Evolutionary conservation across 176 grass and related monocot genomes (phyloP).

Genomic region (Dactylis glomerata): DNA sequence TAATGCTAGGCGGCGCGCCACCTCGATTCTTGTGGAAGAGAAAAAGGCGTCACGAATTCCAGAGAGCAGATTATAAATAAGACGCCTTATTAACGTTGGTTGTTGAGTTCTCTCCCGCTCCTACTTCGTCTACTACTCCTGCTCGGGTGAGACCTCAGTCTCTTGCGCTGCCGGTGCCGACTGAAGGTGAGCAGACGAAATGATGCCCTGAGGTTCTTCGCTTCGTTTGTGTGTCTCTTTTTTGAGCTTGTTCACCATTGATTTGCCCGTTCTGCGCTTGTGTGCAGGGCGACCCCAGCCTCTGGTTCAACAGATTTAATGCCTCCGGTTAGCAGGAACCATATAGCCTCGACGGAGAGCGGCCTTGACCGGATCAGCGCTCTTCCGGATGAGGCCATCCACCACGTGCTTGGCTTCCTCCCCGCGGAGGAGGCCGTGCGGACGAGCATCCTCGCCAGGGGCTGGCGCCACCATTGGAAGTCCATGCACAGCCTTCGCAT

Average conservation of each 20-base stretch:
- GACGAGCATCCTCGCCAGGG: neutral
- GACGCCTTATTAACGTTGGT: neutral
- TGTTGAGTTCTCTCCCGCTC: neutral
- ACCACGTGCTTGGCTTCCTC: neutral
- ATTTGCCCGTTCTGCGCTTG: neutral
- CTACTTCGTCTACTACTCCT: too few species aligned
- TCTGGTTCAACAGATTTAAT: neutral
- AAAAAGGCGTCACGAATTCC: neutral
- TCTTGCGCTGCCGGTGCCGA: neutral
- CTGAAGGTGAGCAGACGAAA: neutral
- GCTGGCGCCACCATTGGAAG: neutral
- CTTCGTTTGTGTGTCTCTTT: too few species aligned
- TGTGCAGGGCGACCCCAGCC: neutral
- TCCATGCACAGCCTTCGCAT: neutral
- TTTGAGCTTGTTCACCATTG: neutral
- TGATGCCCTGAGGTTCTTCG: neutral
- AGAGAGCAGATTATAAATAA: neutral
- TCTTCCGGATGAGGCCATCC: neutral
- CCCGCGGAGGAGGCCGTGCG: neutral
- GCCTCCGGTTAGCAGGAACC: neutral
- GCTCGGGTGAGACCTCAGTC: too few species aligned
- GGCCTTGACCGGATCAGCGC: neutral
- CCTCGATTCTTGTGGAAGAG: neutral
- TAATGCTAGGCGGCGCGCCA: neutral
- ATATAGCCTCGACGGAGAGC: neutral